Base-by-base conservation (phyloP, 345 rosid genomes). In the Passiflora organensis region DNA sequence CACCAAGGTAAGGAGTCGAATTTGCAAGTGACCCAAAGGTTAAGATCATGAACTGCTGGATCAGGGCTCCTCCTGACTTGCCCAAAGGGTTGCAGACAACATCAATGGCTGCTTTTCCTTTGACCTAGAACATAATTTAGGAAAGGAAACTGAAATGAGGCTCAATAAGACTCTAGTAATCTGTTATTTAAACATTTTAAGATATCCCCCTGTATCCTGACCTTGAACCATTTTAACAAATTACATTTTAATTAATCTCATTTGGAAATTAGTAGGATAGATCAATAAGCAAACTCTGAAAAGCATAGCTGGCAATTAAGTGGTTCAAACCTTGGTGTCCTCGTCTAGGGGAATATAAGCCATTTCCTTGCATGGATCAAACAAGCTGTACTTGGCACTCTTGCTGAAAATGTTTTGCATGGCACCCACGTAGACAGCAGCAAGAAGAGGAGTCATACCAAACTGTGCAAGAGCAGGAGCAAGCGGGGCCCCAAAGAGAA, bases 311-410 rank as follows among this genome's bases (percentile, higher is more conserved):
- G 48, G 23, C 16, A 47, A 55, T 51, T 16, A 24, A 19, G 48
- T 32, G 28, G 6, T 36, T 18, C 63, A 22, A 62, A 93, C 96
- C 99, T 86, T 93, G 36, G 99, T 93, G 77, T 89, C 96, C 67
- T 93, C 96, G 12, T 93, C 99, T 39, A 93, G 59, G 10, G 95
- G 99, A 69, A 93, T 93, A 52, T 93, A 93, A 3, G 95, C 96
- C 99, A 93, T 93, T 71, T 93, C 99, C 69, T 93, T 93, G 79
- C 99, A 93, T 47, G 99, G 96, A 52, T 93, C 99, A 42, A 93
- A 93, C 75, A 93, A 81, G 66, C 94, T 91, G 85, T 91, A 91
- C 68, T 91, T 91, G 71, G 98, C 98, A 24, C 98, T 91, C 90
- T 91, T 91, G 82, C 98, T 93, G 94, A 93, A 93, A 70, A 93